A percentile compares a stretch with the other conserved stretches of the same genome.
Evolutionary conservation across 257 asterid genomes (phyloP).

Genomic region (Striga asiatica): DNA sequence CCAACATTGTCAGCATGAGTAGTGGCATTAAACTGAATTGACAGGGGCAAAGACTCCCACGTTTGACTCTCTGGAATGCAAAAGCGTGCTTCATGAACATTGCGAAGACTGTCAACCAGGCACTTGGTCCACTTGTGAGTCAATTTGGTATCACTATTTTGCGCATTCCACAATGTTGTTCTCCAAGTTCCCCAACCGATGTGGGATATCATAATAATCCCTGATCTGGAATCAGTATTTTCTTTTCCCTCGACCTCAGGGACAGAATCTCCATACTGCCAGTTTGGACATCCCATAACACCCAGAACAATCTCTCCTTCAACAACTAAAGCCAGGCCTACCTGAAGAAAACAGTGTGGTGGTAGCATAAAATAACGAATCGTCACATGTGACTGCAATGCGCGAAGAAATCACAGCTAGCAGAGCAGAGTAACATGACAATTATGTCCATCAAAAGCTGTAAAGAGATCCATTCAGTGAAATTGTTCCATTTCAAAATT

Average conservation of each 20-base stretch:
- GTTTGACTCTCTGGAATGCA: slow-evolving; percentile 85
- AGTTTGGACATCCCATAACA: slow-evolving; percentile 95
- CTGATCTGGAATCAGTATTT: slow-evolving; percentile 29
- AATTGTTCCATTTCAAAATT: not conserved
- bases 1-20: slow-evolving; percentile 35
- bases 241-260: slow-evolving; percentile 22
- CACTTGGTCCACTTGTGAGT: slow-evolving; percentile 58
- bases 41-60: slow-evolving; percentile 83
- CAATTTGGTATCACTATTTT: slow-evolving; percentile 10
- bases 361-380: too few species aligned
- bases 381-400: not conserved
- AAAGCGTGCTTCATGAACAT: slow-evolving; percentile 41
- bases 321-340: slow-evolving; percentile 88
- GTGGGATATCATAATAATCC: slow-evolving; percentile 74
- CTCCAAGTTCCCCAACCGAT: slow-evolving; percentile 92
- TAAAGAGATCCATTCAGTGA: not conserved
- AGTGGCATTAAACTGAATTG: slow-evolving; percentile 41
- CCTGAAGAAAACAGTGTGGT: slow-evolving; percentile 41
- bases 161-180: slow-evolving; percentile 31
- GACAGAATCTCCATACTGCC: slow-evolving; percentile 37
- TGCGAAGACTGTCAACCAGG: slow-evolving; percentile 46
- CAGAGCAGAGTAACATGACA: not conserved
- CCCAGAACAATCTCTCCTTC: slow-evolving; percentile 86
- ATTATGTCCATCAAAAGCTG: not conserved
- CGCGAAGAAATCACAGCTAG: not conserved